Base-by-base conservation (phyloP, 176 grass and related monocot species). In the Oryza coarctata region DNA sequence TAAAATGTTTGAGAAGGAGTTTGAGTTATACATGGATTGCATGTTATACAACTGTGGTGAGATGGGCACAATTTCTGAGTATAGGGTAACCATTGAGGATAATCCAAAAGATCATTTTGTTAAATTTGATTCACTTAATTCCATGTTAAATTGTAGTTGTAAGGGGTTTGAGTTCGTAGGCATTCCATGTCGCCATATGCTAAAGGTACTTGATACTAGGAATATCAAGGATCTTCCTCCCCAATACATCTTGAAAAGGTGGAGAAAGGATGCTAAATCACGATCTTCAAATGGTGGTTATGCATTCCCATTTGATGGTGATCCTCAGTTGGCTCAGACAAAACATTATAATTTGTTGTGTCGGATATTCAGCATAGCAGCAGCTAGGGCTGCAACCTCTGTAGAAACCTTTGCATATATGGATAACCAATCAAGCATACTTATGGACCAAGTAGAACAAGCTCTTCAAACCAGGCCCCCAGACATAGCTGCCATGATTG, bases 21-120 rank as follows among this genome's bases (percentile, higher is more conserved):
- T 97, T 92, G 94, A 97, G 72, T 86, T 92, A 80, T 97, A 92
- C 88, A 97, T 97, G 90, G 92, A 94, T 85, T 97, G 94, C 80
- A 89, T 92, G 83, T 75, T 97, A 73, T 97, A 92, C 82, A 90
- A 61, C 66, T 91, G 65, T 87, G 83, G 88, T 7, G 86, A 94
- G 66, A 82, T 87, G 71, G 90, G 88, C 43, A 87, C 94, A 31
- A 80, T 91, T 73, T 92, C 79, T n/a, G 81, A 89, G 34, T 97
- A 97, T 63, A 94, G 80, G 65, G 83, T 97, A 58, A 65, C 74
- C 75, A 69, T 87, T 38, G 92, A 92, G 58, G 90, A 94, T 68
- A 88, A 84, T 67, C 73, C 81, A 33, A 92, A 77, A 83, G 90
- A 94, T 80, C 90, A 94, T 80, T 87, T 92, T 49, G 94, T 97